Evolutionary conservation across 352 stramenopile genomes (phyloP).

Genomic region (Globisporangium camurandrum): DNA sequence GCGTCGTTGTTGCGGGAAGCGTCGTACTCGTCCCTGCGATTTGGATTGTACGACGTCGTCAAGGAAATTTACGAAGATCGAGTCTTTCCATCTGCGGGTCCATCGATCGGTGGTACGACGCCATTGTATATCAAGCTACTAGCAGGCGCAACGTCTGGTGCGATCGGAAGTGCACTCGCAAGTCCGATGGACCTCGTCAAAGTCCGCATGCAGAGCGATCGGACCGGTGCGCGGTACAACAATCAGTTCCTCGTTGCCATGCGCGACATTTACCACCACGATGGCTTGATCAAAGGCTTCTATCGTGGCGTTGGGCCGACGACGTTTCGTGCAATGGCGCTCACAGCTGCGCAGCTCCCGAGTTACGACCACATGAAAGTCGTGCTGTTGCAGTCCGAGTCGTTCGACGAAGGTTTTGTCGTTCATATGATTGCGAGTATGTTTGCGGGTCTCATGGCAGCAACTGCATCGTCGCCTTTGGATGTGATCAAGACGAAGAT

Average conservation of each 20-base stretch:
- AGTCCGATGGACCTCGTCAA: conserved; percentile 80
- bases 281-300: conserved; percentile 55
- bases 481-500: conserved; percentile 86
- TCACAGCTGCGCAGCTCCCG: conserved; percentile 68
- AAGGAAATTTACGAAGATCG: conserved; percentile 65
- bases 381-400: conserved; percentile 37
- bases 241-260: conserved; percentile 60
- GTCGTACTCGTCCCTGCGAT: conserved; percentile 73
- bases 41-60: conserved; percentile 71
- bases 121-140: conserved; percentile 64
- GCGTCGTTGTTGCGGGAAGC: conserved; percentile 59
- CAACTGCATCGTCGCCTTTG: conserved; percentile 58
- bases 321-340: conserved; percentile 57
- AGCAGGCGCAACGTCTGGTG: conserved; percentile 49
- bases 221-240: conserved; percentile 46
- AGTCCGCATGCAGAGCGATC: conserved; percentile 71
- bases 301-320: conserved; percentile 65
- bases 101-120: conserved; percentile 26
- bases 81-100: conserved; percentile 29
- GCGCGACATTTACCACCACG: conserved; percentile 46
- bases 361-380: conserved; percentile 82
- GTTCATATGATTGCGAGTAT: conserved; percentile 67
- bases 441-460: conserved; percentile 63
- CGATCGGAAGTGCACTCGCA: conserved; percentile 52
- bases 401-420: conserved; percentile 43